Evolutionary conservation across 2,329 filamentous ascomycete species (phyloP).

Genomic region (Phyllosticta paracitricarpa): DNA sequence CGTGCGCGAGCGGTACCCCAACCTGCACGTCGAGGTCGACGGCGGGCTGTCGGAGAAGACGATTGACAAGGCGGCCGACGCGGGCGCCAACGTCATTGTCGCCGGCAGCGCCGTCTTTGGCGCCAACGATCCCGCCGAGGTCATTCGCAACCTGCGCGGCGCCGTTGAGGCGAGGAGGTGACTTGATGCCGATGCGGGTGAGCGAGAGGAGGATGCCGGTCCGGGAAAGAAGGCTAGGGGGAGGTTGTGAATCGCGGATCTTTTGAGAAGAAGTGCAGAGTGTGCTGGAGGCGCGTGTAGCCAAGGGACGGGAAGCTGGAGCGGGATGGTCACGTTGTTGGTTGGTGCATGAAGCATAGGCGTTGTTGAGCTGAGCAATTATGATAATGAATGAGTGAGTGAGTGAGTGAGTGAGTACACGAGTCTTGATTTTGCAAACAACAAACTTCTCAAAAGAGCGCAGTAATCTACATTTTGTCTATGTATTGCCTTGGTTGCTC

Average conservation of each 20-base stretch:
- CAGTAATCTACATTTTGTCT: too few species aligned
- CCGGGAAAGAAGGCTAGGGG: not conserved
- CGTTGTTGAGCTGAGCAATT: not conserved
- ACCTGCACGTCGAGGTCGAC: slow-evolving; percentile 95
- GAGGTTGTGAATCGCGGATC: not conserved
- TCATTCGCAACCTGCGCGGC: slow-evolving; percentile 71
- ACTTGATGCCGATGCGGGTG: not conserved
- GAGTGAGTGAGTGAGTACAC: too few species aligned
- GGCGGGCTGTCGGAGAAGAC: slow-evolving; percentile 81
- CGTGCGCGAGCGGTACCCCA: slow-evolving; percentile 72
- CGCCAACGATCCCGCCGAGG: slow-evolving; percentile 75
- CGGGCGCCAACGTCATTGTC: slow-evolving; percentile 95
- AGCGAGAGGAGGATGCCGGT: not conserved
- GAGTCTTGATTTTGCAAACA: too few species aligned
- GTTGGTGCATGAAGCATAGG: not conserved
- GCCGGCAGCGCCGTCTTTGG: slow-evolving; percentile 94
- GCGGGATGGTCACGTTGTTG: not conserved
- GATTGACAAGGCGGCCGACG: slow-evolving; percentile 87
- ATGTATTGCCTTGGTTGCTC: too few species aligned
- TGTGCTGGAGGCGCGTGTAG: too few species aligned
- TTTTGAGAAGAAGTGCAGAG: too few species aligned
- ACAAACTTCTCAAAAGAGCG: too few species aligned
- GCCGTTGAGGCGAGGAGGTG: slow-evolving; percentile 57
- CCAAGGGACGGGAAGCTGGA: not conserved
- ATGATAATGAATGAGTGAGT: too few species aligned